A percentile compares a stretch with the other conserved stretches of the same genome.
phyloP scores from a whole-genome alignment of 73 alveolate species.

The Uronychia binucleata region DNA sequence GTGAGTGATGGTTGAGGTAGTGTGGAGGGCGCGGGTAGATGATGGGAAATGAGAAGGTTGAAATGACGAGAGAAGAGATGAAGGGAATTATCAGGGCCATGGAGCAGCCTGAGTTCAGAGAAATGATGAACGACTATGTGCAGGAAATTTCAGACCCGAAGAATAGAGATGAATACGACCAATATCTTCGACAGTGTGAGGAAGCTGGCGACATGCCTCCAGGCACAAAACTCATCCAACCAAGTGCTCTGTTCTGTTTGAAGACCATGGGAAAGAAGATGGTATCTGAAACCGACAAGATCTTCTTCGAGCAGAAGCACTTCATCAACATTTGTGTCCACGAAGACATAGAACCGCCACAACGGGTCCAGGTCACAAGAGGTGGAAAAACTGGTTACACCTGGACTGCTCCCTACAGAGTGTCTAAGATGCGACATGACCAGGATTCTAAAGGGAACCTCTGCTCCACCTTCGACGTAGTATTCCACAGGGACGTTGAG shows the following conservation, averaged over 20 bases:
- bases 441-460: conserved; percentile 86
- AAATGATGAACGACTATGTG: conserved; percentile 92
- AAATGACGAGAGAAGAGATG: conserved; percentile 67
- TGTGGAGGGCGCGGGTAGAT: too few species aligned
- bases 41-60: conserved; percentile 50
- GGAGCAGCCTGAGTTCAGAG: conserved; percentile 92
- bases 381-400: conserved; percentile 84
- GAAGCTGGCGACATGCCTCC: conserved; percentile 92
- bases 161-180: conserved; percentile 91
- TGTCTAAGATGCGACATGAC: conserved; percentile 88
- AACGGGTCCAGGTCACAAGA: conserved; percentile 51
- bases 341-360: conserved; percentile 88
- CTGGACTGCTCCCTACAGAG: conserved; percentile 96
- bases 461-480: conserved; percentile 94
- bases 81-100: conserved; percentile 86
- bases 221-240: conserved; percentile 80
- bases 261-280: conserved; percentile 86
- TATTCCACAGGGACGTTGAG: conserved; percentile 84
- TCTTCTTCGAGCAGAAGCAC: conserved; percentile 81
- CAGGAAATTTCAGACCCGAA: conserved; percentile 98
- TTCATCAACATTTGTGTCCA: conserved; percentile 94
- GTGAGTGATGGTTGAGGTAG: too few species aligned
- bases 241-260: conserved; percentile 78
- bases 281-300: conserved; percentile 59
- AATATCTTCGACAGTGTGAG: conserved; percentile 91